Base-by-base conservation (phyloP, 306 rosid genomes). In the Calophaca sinica region DNA sequence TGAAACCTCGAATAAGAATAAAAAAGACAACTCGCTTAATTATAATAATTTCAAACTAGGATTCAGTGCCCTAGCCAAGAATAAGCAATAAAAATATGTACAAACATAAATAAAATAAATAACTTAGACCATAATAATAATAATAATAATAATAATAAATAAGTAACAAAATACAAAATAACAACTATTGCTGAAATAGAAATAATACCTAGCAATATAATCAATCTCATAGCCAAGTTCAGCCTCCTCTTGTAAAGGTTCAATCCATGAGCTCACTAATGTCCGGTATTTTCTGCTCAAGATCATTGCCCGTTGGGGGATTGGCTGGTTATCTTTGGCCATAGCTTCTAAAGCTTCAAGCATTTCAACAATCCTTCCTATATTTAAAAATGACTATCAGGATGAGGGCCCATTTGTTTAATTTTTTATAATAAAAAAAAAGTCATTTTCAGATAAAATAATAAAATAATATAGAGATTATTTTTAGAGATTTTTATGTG, bases 181-280 rank as follows among this genome's bases (percentile, higher is more conserved):
- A 8, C 31, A 44, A 63, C 20, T 5, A 29, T 63, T 51, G 58
- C 74, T 36, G 69, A 49, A 75, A 83, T 49, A 70, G 64, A 75
- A 73, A 68, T 70, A 72, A 14, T 52, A 94, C 98, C 98, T 91
- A 69, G 98, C 93, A 80, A 91, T 77, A 82, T 87, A 91, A 89
- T 94, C 98, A 77, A 94, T 87, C 87, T 94, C 98, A 35, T 88
- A 87, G 81, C 98, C 98, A 82, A 90, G 96, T 77, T 91, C 98
- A 61, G 97, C 97, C 88, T 94, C 98, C 61, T 91, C 96, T 78
- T 91, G 97, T 77, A 94, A 85, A 75, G 98, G 98, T 85, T 94
- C 98, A 88, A 94, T 88, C 98, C 98, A 94, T 60, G 97, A 94
- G 86, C 98, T 94, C 76, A 91, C 97, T 46, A 94, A 80, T 62